Evolutionary conservation across 257 asterid species (phyloP).

Genomic region (Paraleonurus japonicus): DNA sequence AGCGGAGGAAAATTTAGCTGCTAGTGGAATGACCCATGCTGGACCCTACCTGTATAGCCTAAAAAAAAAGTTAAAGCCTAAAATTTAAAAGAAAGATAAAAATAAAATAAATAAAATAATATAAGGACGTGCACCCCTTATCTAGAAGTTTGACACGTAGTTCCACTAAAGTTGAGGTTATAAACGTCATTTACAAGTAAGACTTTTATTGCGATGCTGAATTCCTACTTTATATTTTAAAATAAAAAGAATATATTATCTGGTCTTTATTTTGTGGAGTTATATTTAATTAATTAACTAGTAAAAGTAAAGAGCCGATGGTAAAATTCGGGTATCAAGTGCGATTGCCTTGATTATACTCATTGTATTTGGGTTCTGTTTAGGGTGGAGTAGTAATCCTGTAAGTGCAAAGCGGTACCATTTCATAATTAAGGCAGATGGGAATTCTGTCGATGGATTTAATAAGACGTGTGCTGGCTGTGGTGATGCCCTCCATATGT

Average conservation of each 20-base stretch:
- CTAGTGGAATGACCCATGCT: slow-evolving; percentile 5
- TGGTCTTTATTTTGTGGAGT: neutral
- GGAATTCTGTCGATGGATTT: slow-evolving; percentile 72
- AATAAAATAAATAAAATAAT: too few species aligned
- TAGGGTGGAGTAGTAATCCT: slow-evolving; percentile 96
- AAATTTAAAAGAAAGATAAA: neutral
- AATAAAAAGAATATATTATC: neutral
- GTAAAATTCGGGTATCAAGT: neutral
- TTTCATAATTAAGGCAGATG: slow-evolving; percentile 88
- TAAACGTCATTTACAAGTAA: neutral
- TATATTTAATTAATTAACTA: neutral
- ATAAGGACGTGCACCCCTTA: too few species aligned
- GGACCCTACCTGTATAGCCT: slow-evolving; percentile 4
- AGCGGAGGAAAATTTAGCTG: slow-evolving; percentile 4
- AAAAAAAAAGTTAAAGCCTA: neutral
- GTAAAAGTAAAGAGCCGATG: neutral
- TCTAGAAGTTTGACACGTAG: too few species aligned
- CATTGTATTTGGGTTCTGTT: neutral
- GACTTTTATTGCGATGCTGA: neutral
- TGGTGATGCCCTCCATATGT: slow-evolving; percentile 61
- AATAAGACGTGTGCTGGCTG: slow-evolving; percentile 78
- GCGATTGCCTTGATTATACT: slow-evolving; percentile 4
- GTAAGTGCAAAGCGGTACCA: slow-evolving; percentile 90
- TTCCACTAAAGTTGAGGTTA: slow-evolving; percentile 19
- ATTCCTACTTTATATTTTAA: neutral